These are phyloP conservation scores for Vaccinium myrtillus DNA, from an alignment of 148 eudicot species.

Conservation along the genomic window DNA sequence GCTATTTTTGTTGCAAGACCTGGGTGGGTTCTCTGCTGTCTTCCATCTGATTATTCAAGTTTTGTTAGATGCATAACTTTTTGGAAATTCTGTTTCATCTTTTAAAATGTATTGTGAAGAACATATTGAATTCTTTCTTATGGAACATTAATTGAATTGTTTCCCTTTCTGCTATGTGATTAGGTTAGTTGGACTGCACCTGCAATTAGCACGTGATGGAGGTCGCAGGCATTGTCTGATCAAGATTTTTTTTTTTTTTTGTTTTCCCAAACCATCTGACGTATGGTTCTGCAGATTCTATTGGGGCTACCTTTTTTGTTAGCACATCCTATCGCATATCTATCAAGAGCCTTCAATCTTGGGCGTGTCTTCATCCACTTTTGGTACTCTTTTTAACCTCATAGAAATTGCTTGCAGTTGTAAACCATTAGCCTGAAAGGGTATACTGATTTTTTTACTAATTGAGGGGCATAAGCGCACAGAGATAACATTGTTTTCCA, in stretches of 20 bases:
- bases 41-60: not conserved
- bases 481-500: not conserved
- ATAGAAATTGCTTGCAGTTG: constrained; percentile 13
- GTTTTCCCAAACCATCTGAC: constrained; percentile 25
- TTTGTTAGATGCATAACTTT: not conserved
- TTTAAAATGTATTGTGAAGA: not conserved
- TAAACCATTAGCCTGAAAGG: not conserved
- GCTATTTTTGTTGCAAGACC: not conserved
- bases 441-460: not conserved
- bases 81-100: not conserved
- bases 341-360: constrained; percentile 91
- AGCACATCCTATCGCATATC: constrained; percentile 68
- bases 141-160: not conserved
- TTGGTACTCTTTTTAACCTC: constrained; percentile 55
- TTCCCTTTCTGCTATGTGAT: constrained; percentile 20
- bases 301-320: constrained; percentile 80
- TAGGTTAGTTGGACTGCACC: constrained; percentile 48
- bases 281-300: constrained; percentile 72
- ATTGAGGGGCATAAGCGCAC: not conserved
- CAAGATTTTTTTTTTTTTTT: constrained; percentile 21
- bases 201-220: constrained; percentile 30
- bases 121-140: not conserved
- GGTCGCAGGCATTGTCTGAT: constrained; percentile 24
- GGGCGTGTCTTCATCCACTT: constrained; percentile 98
- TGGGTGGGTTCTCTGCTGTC: not conserved